phyloP scores from a whole-genome alignment of 2,329 filamentous ascomycete genomes.

The Trichoderma sp. region DNA sequence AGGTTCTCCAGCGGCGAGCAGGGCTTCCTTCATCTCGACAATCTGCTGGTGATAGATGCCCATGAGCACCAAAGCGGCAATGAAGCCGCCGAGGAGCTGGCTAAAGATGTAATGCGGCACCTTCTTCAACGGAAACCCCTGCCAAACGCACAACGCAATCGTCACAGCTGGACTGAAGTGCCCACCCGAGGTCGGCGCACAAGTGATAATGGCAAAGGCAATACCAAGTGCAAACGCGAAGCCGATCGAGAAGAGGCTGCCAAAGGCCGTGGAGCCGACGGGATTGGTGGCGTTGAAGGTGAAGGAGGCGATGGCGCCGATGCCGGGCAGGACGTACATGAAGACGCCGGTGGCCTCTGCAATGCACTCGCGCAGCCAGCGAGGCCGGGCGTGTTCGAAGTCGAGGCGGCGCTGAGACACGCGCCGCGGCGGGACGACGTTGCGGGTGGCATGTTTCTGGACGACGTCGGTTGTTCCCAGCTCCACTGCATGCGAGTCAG shows the following conservation, averaged over 20 bases:
- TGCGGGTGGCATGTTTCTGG: constrained; percentile 51
- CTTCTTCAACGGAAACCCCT: constrained; percentile 62
- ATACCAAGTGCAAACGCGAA: constrained; percentile 60
- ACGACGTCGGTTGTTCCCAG: constrained; percentile 57
- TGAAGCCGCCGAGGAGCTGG: constrained; percentile 59
- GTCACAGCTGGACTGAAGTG: constrained; percentile 59
- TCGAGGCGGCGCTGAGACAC: constrained; percentile 57
- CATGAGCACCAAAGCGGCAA: constrained; percentile 57
- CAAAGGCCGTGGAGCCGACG: constrained; percentile 38
- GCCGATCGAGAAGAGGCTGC: constrained; percentile 59
- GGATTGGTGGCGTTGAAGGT: constrained; percentile 50
- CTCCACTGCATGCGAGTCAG: constrained; percentile 42
- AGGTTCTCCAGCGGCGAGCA: constrained; percentile 43
- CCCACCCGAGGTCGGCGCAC: constrained; percentile 55
- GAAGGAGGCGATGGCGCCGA: constrained; percentile 56
- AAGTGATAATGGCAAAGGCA: constrained; percentile 61
- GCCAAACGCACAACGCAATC: constrained; percentile 52
- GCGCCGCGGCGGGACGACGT: constrained; percentile 53
- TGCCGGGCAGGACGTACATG: constrained; percentile 57
- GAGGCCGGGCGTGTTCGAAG: constrained; percentile 56
- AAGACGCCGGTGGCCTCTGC: constrained; percentile 61
- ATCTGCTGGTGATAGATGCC: constrained; percentile 58
- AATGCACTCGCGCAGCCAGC: constrained; percentile 57
- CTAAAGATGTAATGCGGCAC: constrained; percentile 59
- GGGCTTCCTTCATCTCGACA: constrained; percentile 35